Evolutionary conservation across 208 protist species (phyloP).

Genomic region (Willaertia magna): DNA sequence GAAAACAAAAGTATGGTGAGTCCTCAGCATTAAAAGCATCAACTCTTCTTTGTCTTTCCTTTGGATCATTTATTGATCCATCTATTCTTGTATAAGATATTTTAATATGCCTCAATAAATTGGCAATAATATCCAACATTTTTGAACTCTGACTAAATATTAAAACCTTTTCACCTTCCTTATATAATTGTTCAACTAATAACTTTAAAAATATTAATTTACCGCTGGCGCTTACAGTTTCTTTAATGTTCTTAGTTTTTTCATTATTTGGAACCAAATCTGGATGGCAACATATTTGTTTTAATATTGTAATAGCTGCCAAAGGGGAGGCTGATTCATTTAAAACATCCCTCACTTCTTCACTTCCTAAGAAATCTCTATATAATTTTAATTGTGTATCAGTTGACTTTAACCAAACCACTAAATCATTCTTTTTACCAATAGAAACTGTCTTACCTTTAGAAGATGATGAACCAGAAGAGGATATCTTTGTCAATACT

Average conservation of each 20-base stretch:
- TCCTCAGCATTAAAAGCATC: slow-evolving; percentile 57
- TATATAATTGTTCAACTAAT: not conserved
- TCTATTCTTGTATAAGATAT: not conserved
- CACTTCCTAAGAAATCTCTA: not conserved
- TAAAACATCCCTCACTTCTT: not conserved
- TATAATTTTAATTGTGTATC: not conserved
- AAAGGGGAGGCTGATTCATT: not conserved
- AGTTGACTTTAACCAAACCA: not conserved
- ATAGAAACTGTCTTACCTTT: not conserved
- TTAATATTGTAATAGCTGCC: not conserved
- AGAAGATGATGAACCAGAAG: not conserved
- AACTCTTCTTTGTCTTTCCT: slow-evolving; percentile 39
- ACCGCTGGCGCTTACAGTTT: not conserved
- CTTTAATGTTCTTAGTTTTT: not conserved
- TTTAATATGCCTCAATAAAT: not conserved
- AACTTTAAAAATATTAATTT: not conserved
- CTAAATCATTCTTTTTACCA: not conserved
- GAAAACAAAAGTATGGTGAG: slow-evolving; percentile 41
- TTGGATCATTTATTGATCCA: not conserved
- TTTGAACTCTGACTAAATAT: slow-evolving; percentile 4
- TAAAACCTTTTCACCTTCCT: not conserved
- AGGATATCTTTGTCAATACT: not conserved
- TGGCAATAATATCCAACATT: not conserved
- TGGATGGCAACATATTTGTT: not conserved
- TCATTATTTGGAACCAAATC: not conserved